phyloP scores from a whole-genome alignment of 2,329 filamentous ascomycete species.

The Calonectria hawksworthii region DNA sequence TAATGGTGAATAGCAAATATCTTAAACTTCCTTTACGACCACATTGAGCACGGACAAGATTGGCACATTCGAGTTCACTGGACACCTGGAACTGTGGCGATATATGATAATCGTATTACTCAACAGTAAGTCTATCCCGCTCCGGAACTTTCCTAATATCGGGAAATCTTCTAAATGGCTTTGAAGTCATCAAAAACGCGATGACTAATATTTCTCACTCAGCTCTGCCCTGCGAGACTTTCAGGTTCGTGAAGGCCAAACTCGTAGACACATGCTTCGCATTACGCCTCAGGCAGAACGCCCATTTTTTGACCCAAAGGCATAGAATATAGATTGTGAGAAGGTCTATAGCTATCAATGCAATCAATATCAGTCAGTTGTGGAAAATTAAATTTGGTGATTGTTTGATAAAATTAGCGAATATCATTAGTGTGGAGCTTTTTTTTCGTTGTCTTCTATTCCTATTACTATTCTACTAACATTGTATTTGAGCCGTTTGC shows the following conservation, averaged over 20 bases:
- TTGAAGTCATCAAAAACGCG: no score
- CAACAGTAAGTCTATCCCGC: constrained; percentile 18
- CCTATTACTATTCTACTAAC: background rate
- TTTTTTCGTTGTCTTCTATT: no score
- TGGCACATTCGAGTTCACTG: constrained; percentile 75
- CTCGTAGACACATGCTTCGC: constrained; percentile 26
- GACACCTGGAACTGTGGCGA: constrained; percentile 72
- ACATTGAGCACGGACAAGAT: constrained; percentile 74
- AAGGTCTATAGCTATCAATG: no score
- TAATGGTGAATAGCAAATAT: constrained; percentile 16
- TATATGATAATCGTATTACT: constrained; percentile 55
- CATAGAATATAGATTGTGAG: background rate
- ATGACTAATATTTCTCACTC: background rate
- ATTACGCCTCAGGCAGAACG: constrained; percentile 26
- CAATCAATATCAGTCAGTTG: no score
- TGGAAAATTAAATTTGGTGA: no score
- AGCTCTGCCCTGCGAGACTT: constrained; percentile 29
- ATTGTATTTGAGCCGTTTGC: background rate
- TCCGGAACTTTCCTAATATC: no score
- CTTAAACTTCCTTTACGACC: constrained; percentile 78
- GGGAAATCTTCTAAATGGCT: no score
- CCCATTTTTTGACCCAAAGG: constrained; percentile 23
- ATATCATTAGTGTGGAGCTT: no score
- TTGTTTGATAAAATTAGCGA: no score
- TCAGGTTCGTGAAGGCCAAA: constrained; percentile 25